phyloP scores from a whole-genome alignment of 148 eudicot species.

The Persicaria tinctoria region DNA sequence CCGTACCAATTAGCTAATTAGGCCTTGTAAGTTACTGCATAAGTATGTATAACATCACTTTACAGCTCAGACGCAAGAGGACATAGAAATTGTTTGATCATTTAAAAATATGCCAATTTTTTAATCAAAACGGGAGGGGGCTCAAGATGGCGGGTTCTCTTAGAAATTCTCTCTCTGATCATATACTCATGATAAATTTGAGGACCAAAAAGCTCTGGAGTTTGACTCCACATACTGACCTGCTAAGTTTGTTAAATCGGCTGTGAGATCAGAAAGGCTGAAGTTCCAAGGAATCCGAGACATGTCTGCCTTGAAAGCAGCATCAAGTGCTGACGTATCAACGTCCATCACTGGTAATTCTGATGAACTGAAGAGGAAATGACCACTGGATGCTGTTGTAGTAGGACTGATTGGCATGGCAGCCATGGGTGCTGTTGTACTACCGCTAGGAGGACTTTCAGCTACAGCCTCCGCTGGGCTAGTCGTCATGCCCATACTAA shows the following conservation, averaged over 20 bases:
- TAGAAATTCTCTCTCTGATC: too few relatives aligned
- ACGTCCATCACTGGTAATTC: constrained; percentile 81
- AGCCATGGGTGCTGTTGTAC: constrained; percentile 52
- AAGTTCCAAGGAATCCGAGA: constrained; percentile 92
- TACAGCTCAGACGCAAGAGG: too few relatives aligned
- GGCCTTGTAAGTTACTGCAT: neutral
- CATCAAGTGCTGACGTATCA: constrained; percentile 73
- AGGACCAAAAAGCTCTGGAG: neutral
- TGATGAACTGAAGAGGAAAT: constrained; percentile 73
- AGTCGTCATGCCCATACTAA: constrained; percentile 54
- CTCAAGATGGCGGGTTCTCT: too few relatives aligned
- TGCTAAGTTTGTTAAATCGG: constrained; percentile 88
- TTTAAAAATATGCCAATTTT: too few relatives aligned
- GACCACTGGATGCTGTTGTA: constrained; percentile 79
- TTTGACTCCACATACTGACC: constrained; percentile 37
- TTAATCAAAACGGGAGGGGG: too few relatives aligned
- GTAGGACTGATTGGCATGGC: constrained; percentile 85
- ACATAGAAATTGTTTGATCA: too few relatives aligned
- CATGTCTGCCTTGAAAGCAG: constrained; percentile 81
- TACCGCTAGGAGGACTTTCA: constrained; percentile 46
- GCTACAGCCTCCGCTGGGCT: constrained; percentile 47
- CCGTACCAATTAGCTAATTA: neutral
- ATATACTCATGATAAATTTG: neutral
- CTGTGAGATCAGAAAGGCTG: constrained; percentile 90
- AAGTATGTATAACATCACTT: too few relatives aligned